These are phyloP conservation scores for Botrytis aclada DNA, from an alignment of 2,329 filamentous ascomycete species.

Conservation along the genomic window DNA sequence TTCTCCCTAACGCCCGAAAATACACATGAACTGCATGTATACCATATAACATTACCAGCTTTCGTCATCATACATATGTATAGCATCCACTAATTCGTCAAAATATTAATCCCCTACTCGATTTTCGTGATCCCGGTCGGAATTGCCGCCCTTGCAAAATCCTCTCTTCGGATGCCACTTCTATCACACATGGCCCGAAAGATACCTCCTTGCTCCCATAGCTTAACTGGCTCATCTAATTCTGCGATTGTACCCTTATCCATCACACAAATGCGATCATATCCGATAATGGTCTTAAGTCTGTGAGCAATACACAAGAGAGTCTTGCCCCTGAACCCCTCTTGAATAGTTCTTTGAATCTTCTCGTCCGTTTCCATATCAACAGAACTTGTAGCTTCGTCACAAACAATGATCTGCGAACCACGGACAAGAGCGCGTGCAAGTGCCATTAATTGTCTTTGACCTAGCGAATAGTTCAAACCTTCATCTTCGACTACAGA, in stretches of 20 bases:
- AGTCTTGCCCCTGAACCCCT: constrained; percentile 81
- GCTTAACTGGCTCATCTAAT: constrained; percentile 68
- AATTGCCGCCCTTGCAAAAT: constrained; percentile 27
- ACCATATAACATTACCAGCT: constrained; percentile 1
- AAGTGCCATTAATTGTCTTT: constrained; percentile 92
- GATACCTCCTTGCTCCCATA: constrained; percentile 74
- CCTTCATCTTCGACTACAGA: constrained; percentile 88
- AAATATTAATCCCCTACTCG: background rate
- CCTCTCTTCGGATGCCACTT: constrained; percentile 47
- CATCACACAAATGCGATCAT: constrained; percentile 97
- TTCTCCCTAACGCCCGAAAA: background rate
- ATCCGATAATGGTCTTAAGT: constrained; percentile 86
- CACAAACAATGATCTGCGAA: constrained; percentile 90
- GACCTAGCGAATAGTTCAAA: constrained; percentile 91
- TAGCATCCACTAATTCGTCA: background rate
- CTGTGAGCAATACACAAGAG: constrained; percentile 90
- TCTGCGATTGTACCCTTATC: constrained; percentile 84
- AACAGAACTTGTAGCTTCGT: constrained; percentile 90
- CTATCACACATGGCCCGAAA: constrained; percentile 69
- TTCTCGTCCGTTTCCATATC: constrained; percentile 97
- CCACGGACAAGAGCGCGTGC: constrained; percentile 85
- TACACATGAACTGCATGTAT: background rate
- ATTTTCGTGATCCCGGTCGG: background rate
- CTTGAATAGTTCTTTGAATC: constrained; percentile 85
- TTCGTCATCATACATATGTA: background rate